Evolutionary conservation across 2,329 filamentous ascomycete genomes (phyloP).

Genomic region (Cytospora leucostoma): DNA sequence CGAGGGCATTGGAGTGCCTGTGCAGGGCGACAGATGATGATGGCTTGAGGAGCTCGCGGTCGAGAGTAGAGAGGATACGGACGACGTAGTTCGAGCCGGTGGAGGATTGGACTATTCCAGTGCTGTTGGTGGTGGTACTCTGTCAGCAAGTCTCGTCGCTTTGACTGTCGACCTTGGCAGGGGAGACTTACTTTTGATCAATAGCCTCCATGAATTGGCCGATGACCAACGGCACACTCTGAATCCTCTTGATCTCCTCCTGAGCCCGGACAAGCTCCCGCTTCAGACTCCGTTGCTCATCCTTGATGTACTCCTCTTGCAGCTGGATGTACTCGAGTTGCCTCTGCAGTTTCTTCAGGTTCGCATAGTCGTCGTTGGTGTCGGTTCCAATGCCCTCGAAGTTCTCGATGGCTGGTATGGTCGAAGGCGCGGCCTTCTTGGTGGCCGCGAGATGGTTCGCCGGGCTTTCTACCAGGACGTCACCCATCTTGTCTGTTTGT

Average conservation of each 20-base stretch:
- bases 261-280: constrained; percentile 95
- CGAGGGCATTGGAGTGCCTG: constrained; percentile 95
- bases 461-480: constrained; percentile 82
- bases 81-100: constrained; percentile 99
- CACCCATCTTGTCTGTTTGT: constrained; percentile 66
- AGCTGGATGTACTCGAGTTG: constrained; percentile 98
- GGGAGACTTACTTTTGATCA: constrained; percentile 81
- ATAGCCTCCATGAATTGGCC: constrained; percentile 99
- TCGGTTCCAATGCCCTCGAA: constrained; percentile 82
- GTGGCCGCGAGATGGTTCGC: constrained; percentile 72
- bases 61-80: constrained; percentile 94
- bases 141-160: constrained; percentile 15
- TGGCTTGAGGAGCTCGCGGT: constrained; percentile 96
- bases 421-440: constrained; percentile 76
- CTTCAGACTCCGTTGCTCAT: constrained; percentile 98
- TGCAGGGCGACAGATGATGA: constrained; percentile 97
- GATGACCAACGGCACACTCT: constrained; percentile 96
- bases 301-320: constrained; percentile 99
- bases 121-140: constrained; percentile 56
- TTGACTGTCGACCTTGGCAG: constrained; percentile 20
- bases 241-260: constrained; percentile 99
- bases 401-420: constrained; percentile 86
- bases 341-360: constrained; percentile 92
- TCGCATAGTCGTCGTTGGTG: constrained; percentile 89
- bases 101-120: constrained; percentile 96